A percentile compares a stretch with the other conserved stretches of the same genome.
These are phyloP conservation scores for Acmispon strigosus DNA, from an alignment of 306 rosid genomes.

Conservation along the genomic window DNA sequence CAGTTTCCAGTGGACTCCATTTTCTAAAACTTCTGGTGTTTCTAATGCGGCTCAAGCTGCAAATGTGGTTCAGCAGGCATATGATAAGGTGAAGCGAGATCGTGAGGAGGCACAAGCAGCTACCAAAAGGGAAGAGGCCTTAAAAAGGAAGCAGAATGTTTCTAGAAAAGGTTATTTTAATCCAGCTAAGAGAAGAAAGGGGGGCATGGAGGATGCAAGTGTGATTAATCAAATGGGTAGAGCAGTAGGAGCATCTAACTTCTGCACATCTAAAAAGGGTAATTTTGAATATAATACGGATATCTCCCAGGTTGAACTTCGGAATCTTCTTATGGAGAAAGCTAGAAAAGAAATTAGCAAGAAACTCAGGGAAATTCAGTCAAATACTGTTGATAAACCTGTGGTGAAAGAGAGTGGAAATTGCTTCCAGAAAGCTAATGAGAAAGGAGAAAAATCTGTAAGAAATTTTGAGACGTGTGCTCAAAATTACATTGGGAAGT, in stretches of 20 bases:
- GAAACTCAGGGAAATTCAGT: slow-evolving; percentile 40
- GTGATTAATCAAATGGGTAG: slow-evolving; percentile 42
- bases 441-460: neutral
- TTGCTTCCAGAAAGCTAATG: slow-evolving; percentile 5
- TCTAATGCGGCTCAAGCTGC: slow-evolving; percentile 84
- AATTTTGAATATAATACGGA: slow-evolving; percentile 23
- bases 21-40: slow-evolving; percentile 57
- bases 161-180: slow-evolving; percentile 48
- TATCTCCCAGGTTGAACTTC: slow-evolving; percentile 37
- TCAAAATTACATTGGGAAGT: slow-evolving; percentile 14
- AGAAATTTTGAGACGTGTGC: slow-evolving; percentile 17
- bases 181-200: slow-evolving; percentile 62
- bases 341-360: slow-evolving; percentile 58
- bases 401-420: slow-evolving; percentile 16
- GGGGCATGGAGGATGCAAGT: slow-evolving; percentile 36
- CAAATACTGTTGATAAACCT: slow-evolving; percentile 24
- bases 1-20: slow-evolving; percentile 74
- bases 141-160: slow-evolving; percentile 43
- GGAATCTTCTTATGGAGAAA: slow-evolving; percentile 41
- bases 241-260: slow-evolving; percentile 19
- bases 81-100: slow-evolving; percentile 83
- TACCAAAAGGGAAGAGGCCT: slow-evolving; percentile 44
- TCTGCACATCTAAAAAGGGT: slow-evolving; percentile 13
- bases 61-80: slow-evolving; percentile 81
- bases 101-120: slow-evolving; percentile 94